These are phyloP conservation scores for Kregervanrija pseudodelftensis DNA, from an alignment of 805 yeast species.

Conservation along the genomic window DNA sequence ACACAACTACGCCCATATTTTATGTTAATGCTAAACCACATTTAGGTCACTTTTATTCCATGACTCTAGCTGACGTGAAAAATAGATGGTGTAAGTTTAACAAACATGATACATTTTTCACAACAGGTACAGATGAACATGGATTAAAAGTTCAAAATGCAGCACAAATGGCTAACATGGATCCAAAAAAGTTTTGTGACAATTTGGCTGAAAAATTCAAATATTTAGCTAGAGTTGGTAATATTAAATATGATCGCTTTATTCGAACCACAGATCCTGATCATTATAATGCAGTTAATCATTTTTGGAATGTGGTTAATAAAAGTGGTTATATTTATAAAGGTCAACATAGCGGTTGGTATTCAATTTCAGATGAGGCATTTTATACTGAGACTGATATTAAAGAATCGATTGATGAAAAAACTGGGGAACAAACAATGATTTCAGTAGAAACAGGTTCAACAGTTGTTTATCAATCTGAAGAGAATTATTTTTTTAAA, in stretches of 20 bases:
- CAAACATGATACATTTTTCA: conserved; percentile 40
- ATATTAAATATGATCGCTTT: conserved; percentile 64
- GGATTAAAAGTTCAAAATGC: conserved; percentile 91
- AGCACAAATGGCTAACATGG: conserved; percentile 43
- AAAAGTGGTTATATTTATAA: conserved; percentile 65
- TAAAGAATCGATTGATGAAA: conserved; percentile 30
- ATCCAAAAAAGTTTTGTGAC: conserved; percentile 70
- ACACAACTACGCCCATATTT: conserved; percentile 86
- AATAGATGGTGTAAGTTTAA: conserved; percentile 61
- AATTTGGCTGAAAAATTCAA: conserved; percentile 57
- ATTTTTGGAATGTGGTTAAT: conserved; percentile 61
- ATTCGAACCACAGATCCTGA: conserved; percentile 87
- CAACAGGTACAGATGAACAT: conserved; percentile 97
- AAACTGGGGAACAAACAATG: conserved; percentile 26
- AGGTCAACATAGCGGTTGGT: conserved; percentile 91
- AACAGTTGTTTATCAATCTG: conserved; percentile 68
- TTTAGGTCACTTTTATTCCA: conserved; percentile 85
- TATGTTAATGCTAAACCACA: conserved; percentile 96
- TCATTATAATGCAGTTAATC: conserved; percentile 57
- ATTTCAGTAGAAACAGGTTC: conserved; percentile 64
- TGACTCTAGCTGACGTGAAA: conserved; percentile 74
- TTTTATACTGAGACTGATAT: conserved; percentile 83
- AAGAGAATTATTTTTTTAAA: conserved; percentile 81
- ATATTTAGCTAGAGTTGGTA: conserved; percentile 48
- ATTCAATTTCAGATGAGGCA: conserved; percentile 88